Conservation (phyloP, 306 rosid genomes). For the Cicer chorassanicum region DNA sequence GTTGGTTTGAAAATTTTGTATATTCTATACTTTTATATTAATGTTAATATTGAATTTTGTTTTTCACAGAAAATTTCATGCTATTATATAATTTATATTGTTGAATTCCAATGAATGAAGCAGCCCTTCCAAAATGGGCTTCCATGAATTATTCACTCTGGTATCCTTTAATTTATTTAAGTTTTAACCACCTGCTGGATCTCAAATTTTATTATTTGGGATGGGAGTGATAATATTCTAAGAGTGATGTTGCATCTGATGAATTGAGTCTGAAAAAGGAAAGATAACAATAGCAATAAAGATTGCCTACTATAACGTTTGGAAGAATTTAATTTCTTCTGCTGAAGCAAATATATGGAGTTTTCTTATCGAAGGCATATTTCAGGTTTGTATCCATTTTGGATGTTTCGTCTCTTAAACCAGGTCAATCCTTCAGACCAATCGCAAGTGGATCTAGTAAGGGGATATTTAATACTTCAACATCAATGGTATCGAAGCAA, state of each 20-base stretch:
- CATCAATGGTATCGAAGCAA: slow-evolving; percentile 79
- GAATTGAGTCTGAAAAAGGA: slow-evolving; percentile 16
- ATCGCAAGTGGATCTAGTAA: slow-evolving; percentile 57
- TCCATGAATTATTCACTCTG: slow-evolving; percentile 35
- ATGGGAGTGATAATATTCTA: slow-evolving; percentile 3
- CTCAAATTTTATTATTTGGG: slow-evolving; percentile 27
- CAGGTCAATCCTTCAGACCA: slow-evolving; percentile 59
- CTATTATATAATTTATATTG: slow-evolving; percentile 18
- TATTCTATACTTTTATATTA: slow-evolving; percentile 31
- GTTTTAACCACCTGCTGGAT: slow-evolving; percentile 24
- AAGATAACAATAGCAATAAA: not conserved
- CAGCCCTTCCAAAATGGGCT: slow-evolving; percentile 24
- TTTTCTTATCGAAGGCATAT: slow-evolving; percentile 37
- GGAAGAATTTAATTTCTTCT: slow-evolving; percentile 27
- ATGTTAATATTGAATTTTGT: slow-evolving; percentile 23
- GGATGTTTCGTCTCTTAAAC: slow-evolving; percentile 90
- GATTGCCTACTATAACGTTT: slow-evolving; percentile 11
- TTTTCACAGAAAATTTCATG: slow-evolving; percentile 18
- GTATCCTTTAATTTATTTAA: slow-evolving; percentile 25
- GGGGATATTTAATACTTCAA: slow-evolving; percentile 67
- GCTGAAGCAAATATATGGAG: slow-evolving; percentile 34
- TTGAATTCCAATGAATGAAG: slow-evolving; percentile 29
- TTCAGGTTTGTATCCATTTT: slow-evolving; percentile 89
- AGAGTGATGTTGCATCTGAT: slow-evolving; percentile 10
- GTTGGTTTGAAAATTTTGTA: slow-evolving; percentile 24